A percentile compares a stretch with the other conserved stretches of the same genome.
These are phyloP conservation scores for Umbelopsis sp. DNA, from an alignment of 371 early-diverging fungal genomes.

Conservation along the genomic window DNA sequence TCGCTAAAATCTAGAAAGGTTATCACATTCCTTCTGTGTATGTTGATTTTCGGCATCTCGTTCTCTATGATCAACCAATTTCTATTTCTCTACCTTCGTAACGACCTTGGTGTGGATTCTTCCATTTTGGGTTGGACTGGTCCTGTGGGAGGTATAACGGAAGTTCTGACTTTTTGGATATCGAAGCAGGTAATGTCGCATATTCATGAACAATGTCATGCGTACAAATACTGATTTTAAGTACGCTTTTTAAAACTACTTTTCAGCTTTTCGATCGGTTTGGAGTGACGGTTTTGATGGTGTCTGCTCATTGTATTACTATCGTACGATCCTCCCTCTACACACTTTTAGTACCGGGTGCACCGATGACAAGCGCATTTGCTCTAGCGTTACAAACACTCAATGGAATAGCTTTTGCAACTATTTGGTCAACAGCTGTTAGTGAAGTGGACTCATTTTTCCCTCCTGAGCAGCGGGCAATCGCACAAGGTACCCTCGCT, in stretches of 20 bases:
- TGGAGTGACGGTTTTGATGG: slow-evolving; percentile 10
- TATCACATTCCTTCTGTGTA: slow-evolving; percentile 37
- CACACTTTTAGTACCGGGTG: not conserved
- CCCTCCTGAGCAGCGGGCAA: slow-evolving; percentile 39
- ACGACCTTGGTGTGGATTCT: slow-evolving; percentile 37
- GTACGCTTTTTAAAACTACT: not conserved
- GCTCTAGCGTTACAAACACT: slow-evolving; percentile 25
- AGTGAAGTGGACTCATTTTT: slow-evolving; percentile 44
- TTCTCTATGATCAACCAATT: slow-evolving; percentile 51
- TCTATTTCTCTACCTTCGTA: slow-evolving; percentile 39
- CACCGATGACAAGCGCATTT: not conserved
- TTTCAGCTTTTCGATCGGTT: slow-evolving; percentile 2
- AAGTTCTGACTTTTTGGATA: slow-evolving; percentile 46
- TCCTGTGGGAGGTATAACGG: slow-evolving; percentile 45
- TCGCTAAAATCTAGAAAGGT: slow-evolving; percentile 31
- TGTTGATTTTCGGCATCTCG: slow-evolving; percentile 41
- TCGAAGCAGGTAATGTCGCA: slow-evolving; percentile 36
- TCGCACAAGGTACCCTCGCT: slow-evolving; percentile 48
- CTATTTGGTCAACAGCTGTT: slow-evolving; percentile 45
- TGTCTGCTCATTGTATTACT: slow-evolving; percentile 3
- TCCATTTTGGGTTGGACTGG: slow-evolving; percentile 49
- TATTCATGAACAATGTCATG: not conserved
- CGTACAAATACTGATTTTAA: not conserved
- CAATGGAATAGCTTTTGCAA: slow-evolving; percentile 34
- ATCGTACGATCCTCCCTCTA: slow-evolving; percentile 6